Percentiles rank a stretch among this genome's conserved stretches.
Evolutionary conservation across 305 asterid genomes (phyloP).

Genomic region (Ruellia speciosa): DNA sequence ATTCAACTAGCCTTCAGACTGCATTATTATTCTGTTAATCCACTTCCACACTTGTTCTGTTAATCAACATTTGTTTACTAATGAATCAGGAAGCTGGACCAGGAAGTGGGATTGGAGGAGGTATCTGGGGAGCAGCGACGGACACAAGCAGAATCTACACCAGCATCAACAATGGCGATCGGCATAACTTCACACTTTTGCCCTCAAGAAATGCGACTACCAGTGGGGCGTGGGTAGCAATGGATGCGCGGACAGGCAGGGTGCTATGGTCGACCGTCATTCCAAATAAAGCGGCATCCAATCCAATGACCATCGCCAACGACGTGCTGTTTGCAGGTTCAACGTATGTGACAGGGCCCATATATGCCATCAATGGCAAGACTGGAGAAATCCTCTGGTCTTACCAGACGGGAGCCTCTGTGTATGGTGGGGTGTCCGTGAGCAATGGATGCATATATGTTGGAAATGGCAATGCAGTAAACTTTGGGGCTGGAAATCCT

Average conservation of each 20-base stretch:
- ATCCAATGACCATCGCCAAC: slow-evolving; percentile 44
- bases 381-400: slow-evolving; percentile 46
- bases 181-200: background rate
- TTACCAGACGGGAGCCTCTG: slow-evolving; percentile 42
- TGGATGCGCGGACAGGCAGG: slow-evolving; percentile 23
- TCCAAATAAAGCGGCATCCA: slow-evolving; percentile 33
- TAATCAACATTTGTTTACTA: no score
- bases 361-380: slow-evolving; percentile 34
- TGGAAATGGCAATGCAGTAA: slow-evolving; percentile 35
- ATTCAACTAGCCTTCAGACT: no score
- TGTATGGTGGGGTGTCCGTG: slow-evolving; percentile 46
- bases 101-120: background rate
- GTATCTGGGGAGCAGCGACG: background rate
- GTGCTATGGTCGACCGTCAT: slow-evolving; percentile 45
- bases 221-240: background rate
- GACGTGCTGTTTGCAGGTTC: slow-evolving; percentile 51
- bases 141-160: background rate
- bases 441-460: slow-evolving; percentile 48
- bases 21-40: background rate
- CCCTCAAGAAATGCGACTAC: background rate
- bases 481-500: slow-evolving; percentile 20
- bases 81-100: slow-evolving; percentile 19
- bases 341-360: slow-evolving; percentile 38
- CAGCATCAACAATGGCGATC: background rate
- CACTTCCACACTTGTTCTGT: no score